A percentile compares a stretch with the other conserved stretches of the same genome.
Evolutionary conservation across 208 protist genomes (phyloP).

Genomic region (Leishmania aethiopica): DNA sequence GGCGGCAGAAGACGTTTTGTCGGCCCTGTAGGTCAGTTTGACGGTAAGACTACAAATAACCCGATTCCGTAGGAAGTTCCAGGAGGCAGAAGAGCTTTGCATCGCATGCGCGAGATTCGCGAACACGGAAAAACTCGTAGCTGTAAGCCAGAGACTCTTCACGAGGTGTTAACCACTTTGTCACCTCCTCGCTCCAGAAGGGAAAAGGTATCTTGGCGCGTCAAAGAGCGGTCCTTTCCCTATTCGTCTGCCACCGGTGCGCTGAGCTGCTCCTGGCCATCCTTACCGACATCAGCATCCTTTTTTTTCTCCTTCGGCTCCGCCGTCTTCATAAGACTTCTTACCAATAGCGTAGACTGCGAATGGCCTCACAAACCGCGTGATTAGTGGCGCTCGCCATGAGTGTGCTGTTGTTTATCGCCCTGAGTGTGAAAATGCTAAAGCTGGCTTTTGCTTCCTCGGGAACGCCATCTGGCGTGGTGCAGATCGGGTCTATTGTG

Average conservation of each 20-base stretch:
- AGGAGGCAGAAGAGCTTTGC: background rate
- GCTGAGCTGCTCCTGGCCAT: background rate
- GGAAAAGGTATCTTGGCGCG: background rate
- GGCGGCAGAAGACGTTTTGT: background rate
- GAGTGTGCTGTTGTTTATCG: background rate
- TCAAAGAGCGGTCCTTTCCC: background rate
- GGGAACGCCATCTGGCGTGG: background rate
- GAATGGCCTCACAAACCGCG: background rate
- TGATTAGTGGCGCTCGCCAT: background rate
- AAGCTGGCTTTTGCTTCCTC: slow-evolving; percentile 18
- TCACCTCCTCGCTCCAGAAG: background rate
- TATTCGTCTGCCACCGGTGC: background rate
- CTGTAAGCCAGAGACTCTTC: background rate
- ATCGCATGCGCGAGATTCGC: background rate
- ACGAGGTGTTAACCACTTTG: background rate
- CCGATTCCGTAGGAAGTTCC: background rate
- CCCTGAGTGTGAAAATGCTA: background rate
- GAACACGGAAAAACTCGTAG: background rate
- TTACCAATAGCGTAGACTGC: background rate
- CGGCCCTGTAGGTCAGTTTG: background rate
- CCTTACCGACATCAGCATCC: background rate
- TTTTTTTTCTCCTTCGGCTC: background rate
- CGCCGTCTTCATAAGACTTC: background rate
- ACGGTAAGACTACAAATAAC: too few relatives aligned
- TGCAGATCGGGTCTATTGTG: background rate